Percentiles rank a stretch among this genome's conserved stretches.
phyloP scores from a whole-genome alignment of 2,329 filamentous ascomycete species.

The Fusarium gaditjirri region DNA sequence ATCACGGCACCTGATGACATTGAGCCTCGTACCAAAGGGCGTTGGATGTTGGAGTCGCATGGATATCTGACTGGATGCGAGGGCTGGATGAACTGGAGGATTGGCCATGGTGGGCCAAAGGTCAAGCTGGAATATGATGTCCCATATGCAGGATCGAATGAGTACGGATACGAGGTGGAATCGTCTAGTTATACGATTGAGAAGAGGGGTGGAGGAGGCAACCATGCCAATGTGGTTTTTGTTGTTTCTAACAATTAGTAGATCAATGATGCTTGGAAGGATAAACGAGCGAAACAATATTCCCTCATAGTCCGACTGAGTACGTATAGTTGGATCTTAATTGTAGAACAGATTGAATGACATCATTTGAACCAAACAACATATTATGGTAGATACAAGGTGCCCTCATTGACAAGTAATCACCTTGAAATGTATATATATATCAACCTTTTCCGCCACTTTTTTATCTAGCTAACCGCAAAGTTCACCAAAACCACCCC shows the following conservation, averaged over 20 bases:
- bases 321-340: not conserved
- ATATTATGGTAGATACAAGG: too few species aligned
- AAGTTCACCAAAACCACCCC: not conserved
- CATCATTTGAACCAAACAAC: not conserved
- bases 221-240: too few species aligned
- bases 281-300: too few species aligned
- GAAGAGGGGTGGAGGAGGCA: too few species aligned
- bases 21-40: too few species aligned
- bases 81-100: not conserved
- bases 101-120: not conserved
- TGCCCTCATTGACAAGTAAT: not conserved
- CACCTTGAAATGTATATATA: not conserved
- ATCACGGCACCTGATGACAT: not conserved
- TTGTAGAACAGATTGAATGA: not conserved
- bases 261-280: too few species aligned
- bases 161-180: too few species aligned
- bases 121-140: not conserved
- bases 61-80: not conserved
- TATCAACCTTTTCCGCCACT: not conserved
- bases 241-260: too few species aligned
- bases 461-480: not conserved
- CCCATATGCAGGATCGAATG: not conserved
- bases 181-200: too few species aligned
- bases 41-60: not conserved
- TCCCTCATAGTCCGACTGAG: rapidly evolving